Evolutionary conservation across 352 stramenopile genomes (phyloP), one percentile per base, ranked within the genome.

Genomic region (Phytophthora syringae): DNA sequence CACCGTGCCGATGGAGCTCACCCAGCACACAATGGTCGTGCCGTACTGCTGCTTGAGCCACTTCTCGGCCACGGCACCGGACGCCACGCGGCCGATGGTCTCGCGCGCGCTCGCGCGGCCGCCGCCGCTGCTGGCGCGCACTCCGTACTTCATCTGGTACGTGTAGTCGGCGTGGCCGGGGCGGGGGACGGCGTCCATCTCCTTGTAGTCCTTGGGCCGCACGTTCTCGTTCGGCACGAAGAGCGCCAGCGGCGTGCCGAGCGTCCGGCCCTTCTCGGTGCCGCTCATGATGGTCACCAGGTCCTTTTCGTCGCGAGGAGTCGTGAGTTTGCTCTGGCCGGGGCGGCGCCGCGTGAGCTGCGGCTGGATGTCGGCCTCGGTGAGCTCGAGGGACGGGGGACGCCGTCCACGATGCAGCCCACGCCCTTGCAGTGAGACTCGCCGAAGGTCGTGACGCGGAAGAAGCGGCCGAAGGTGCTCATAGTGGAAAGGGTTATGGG

Each of bases 101-200:
- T 99, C 97, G 13, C 98, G 88, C 11, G 98, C 98, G 45, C 92
- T 98, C 25, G 90, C 94, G 24, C 98, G 92, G 37, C 98, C 98
- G 50, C 98, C 98, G 47, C 98, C 98, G 42, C 95, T 98, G 65
- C 98, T 95, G 9, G 97, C 97, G 48, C 97, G 92, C 43, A 98
- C 98, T 63, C 98, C 98, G 76, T 99, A 99, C 79, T 99, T 99
- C 78, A 98, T 96, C 89, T 99, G 97, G 80, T 99, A 99, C 57
- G 97, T 99, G 55, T 98, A 98, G 84, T 99, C 98, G 9, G 98
- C 97, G 79, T 99, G 98, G 24, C 90, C 96, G 11, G 97, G 97
- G 27, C 89, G 86, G 12, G 89, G 89, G 22, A 96, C 86, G 4
- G 92, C 79, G 59, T 87, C 94, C 95, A 99, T 99, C 59, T 98